Evolutionary conservation across 2,329 filamentous ascomycete species (phyloP).

Genomic region (Penicillium oxalicum): DNA sequence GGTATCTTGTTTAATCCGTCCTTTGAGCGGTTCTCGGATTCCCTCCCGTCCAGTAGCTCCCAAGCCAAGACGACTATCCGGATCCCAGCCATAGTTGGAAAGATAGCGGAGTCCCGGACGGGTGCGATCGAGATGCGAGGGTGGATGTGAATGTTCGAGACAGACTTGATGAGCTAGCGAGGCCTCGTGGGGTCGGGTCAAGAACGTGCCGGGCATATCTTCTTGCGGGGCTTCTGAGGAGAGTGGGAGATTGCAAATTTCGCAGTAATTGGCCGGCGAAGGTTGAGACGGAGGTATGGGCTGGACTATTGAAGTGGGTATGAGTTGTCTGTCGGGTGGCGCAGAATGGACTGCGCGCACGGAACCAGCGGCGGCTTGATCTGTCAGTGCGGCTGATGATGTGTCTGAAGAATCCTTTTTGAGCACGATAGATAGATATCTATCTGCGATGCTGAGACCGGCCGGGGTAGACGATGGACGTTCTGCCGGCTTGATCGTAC

Average conservation of each 20-base stretch:
- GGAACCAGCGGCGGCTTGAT: background rate
- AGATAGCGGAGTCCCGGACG: constrained; percentile 52
- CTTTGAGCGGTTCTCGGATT: constrained; percentile 68
- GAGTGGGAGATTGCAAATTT: constrained; percentile 55
- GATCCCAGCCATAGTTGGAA: constrained; percentile 55
- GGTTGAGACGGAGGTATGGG: background rate
- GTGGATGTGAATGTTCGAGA: constrained; percentile 51
- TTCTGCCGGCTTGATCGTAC: constrained; percentile 25
- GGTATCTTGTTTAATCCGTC: constrained; percentile 65
- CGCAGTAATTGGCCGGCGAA: constrained; percentile 35
- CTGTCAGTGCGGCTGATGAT: background rate
- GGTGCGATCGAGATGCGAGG: constrained; percentile 53
- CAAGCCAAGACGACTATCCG: constrained; percentile 60
- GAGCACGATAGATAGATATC: constrained; percentile 46
- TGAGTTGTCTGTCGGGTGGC: constrained; percentile 7
- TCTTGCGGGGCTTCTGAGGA: constrained; percentile 19
- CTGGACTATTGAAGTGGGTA: background rate
- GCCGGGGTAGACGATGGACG: constrained; percentile 22
- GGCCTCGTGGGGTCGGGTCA: constrained; percentile 39
- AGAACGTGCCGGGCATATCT: background rate
- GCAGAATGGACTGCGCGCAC: constrained; percentile 11
- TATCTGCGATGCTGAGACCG: constrained; percentile 32
- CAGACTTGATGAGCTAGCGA: constrained; percentile 53
- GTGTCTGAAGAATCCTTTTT: constrained; percentile 13
- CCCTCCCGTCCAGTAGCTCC: constrained; percentile 63